Evolutionary conservation across 768 basidiomycete genomes (phyloP), one percentile per base, ranked within the genome.

Genomic region (Mrakia gelida): DNA sequence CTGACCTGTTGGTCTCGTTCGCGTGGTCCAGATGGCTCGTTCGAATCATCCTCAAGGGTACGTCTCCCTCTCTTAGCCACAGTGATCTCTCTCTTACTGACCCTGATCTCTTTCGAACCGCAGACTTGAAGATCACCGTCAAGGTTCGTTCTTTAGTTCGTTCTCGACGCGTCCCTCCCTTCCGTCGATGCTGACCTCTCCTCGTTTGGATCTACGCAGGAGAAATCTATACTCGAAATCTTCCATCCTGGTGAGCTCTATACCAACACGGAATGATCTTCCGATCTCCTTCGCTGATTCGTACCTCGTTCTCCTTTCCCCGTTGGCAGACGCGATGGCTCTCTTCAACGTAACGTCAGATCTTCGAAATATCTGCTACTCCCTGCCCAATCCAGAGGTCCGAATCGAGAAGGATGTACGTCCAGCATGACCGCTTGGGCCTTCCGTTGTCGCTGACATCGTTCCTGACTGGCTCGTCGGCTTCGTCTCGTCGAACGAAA

Each of bases 311-410:
- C 18, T 34, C 38, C 43, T 26, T 30, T 10, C 15, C 45, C 15
- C 45, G 11, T 15, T 45, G 3, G 1, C n/a, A 56, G 95, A 98
- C 81, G 95, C 96, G 0, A 91, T 93, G 79, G 92, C 94, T 82
- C 85, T 97, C 11, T 99, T 93, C 86, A 98, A 98, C 83, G 95
- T 94, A 0, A 98, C 94, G 83, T 98, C 95, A 0, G 95, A 98
- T 84, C 86, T 98, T 67, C 95, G 95, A 86, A 92, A 92, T 77
- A 93, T 99, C 4, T 91, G 90, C 45, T 98, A 92, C 91, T 91
- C 91, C 73, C 86, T 99, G 2, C 91, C 91, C 87, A 90, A 97
- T 83, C 90, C 91, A 0, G 85, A 87, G 4, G 87, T 88, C 68
- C 87, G 92, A 61, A 77, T 85, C 38, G 80, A 83, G 32, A 82